Evolutionary conservation across 1,139 yeast genomes (phyloP), one percentile per base, ranked within the genome.

Genomic region (Scheffersomyces titani): DNA sequence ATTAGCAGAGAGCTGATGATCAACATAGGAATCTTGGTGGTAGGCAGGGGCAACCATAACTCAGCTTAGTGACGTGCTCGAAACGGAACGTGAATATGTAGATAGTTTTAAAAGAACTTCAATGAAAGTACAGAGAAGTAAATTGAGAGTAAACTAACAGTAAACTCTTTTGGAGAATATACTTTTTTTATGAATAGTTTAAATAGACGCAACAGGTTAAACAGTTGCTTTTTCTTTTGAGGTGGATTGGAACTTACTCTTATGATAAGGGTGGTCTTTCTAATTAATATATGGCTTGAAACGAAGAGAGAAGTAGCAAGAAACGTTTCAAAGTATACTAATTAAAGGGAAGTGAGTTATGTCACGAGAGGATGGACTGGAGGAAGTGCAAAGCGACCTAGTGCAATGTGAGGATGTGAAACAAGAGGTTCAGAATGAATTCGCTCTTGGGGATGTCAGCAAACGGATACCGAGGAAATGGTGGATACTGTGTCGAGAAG

Each of bases 1-100:
- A 63, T 84, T 82, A 53, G 88, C 88, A n/a, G 96, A 87, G 54
- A 90, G 77, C 62, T 87, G 90, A 72, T 88, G 92, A 71, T 92
- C 92, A 66, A 89, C 85, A 67, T 80, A 90, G 54, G 84, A 77
- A 65, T 81, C 83, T 62, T 76, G 76, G 56, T 70, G 58, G 65
- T 73, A 73, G 58, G 81, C 78, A 54, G 83, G 82, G 53, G 82
- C 80, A 62, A 77, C 82, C 82, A 78, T 78, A 49, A 44, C 22
- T 49, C n/a, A 52, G 44, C 46, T 24, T 52, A 47, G 44, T 50
- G 51, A n/a, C 30, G 11, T 20, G 21, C 46, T 49, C 56, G 18
- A 47, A 44, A 16, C 30, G 44, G 19, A 21, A 20, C 20, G 11
- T 44, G 21, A 44, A 18, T 50, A 19, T 19, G 30, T 24, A 21